A percentile compares a stretch with the other conserved stretches of the same genome.
Conservation (phyloP, 176 grass and related monocot genomes). For the Eleusine coracana region DNA sequence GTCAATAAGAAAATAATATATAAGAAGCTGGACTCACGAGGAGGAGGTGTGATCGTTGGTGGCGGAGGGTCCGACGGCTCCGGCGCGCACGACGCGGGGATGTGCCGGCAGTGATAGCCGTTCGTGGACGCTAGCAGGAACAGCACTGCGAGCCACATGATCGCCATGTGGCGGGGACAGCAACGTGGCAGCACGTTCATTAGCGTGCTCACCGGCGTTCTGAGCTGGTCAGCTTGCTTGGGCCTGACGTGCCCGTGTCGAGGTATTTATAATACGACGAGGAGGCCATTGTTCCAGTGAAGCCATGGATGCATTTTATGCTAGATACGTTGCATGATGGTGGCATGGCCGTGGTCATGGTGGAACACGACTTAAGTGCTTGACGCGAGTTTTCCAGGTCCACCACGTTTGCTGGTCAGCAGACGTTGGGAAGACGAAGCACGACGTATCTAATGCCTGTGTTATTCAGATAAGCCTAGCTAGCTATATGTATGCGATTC, state of each 20-base stretch:
- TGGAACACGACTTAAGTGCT: not conserved
- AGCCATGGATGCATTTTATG: not conserved
- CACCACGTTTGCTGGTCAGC: not conserved
- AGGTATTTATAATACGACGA: not conserved
- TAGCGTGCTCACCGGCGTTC: not conserved
- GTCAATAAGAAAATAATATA: not conserved
- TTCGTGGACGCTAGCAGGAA: not conserved
- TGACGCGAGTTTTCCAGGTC: not conserved
- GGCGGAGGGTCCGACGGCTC: not conserved
- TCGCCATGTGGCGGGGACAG: not conserved
- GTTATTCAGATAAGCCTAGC: not conserved
- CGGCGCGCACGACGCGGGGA: not conserved
- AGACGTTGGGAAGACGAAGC: not conserved
- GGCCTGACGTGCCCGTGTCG: not conserved
- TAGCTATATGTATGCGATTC: not conserved
- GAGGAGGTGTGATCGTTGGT: too few species aligned
- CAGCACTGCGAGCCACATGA: not conserved
- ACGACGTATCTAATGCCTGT: not conserved
- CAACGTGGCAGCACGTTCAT: not conserved
- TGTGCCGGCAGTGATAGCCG: not conserved
- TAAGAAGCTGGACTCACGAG: too few species aligned
- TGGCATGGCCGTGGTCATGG: not conserved
- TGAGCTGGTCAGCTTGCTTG: not conserved
- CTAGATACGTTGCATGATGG: not conserved
- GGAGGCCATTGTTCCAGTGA: not conserved